Evolutionary conservation across 2,329 filamentous ascomycete species (phyloP), one percentile per base, ranked within the genome.

Genomic region (Aspergillus alliaceus): DNA sequence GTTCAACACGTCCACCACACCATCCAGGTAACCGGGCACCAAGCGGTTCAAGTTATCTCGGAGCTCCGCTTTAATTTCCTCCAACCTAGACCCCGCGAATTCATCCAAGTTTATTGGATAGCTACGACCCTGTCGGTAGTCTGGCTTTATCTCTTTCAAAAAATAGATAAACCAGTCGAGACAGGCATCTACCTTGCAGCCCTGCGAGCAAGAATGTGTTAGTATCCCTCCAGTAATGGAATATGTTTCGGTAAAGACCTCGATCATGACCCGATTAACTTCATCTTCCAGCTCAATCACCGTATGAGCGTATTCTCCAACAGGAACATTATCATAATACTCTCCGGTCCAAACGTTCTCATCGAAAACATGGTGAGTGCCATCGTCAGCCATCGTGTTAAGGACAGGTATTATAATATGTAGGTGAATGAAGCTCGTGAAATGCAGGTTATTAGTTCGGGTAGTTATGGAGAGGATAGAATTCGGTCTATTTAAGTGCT

Each of bases 81-180:
- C 18, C 1, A 44, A 4, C 12, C 24, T 44, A 4, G 12, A 9
- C 6, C 11, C 40, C 22, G 11, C 6, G 6, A n/a, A 6, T 4
- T 12, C 7, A n/a, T 27, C 11, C 6, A 44, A 11, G 11, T 27
- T 20, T 11, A 2, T 1, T 4, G 3, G 22, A 15, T 3, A 4
- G 12, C 22, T 3, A 20, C 22, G 4, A 6, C 24, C 1, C 40
- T 0, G 1, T 3, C 2, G 7, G 7, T 8, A 0, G 2, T n/a
- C 7, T 11, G 11, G 4, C 2, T 15, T 8, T 20, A 4, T 18
- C 20, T 27, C 22, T 8, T n/a, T 27, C 22, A 44, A 6, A 22
- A 20, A 9, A 20, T 11, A 15, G 6, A 44, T n/a, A 6, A 27
- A 44, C 20, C 40, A 44, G 27, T 44, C 40, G 2, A 44, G 40